Conservation (phyloP, 2,329 filamentous ascomycete species). For the Pestalotiopsis sp. region DNA sequence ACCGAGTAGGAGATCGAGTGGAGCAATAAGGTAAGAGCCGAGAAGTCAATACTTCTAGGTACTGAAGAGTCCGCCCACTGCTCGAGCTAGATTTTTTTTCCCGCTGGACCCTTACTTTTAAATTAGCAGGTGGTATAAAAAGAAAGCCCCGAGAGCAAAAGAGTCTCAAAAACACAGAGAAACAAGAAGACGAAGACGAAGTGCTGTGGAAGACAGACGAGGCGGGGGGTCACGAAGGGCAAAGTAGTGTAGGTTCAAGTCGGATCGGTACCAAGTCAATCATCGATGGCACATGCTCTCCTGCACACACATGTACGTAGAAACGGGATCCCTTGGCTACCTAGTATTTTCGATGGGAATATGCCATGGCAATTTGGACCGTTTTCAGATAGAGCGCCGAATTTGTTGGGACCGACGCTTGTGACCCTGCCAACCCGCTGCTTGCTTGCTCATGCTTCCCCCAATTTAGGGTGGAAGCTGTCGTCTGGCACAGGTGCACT, state of each 20-base stretch:
- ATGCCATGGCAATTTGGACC: not conserved
- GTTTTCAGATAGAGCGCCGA: not conserved
- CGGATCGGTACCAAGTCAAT: too few species aligned
- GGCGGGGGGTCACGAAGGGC: too few species aligned
- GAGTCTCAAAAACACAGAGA: too few species aligned
- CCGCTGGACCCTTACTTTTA: too few species aligned
- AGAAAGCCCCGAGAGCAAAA: too few species aligned
- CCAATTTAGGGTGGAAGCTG: not conserved
- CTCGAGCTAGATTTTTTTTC: too few species aligned
- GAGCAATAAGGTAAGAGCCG: not conserved
- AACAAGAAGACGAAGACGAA: too few species aligned
- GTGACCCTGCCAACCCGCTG: not conserved
- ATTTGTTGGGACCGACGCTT: conserved; percentile 12
- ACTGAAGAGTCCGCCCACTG: not conserved
- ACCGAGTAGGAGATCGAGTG: too few species aligned
- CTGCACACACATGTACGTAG: not conserved
- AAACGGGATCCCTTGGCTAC: not conserved
- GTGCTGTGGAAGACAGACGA: too few species aligned
- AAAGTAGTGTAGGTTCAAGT: too few species aligned
- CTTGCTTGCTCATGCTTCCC: not conserved
- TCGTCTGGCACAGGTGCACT: not conserved
- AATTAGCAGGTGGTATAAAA: too few species aligned
- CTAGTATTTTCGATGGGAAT: not conserved
- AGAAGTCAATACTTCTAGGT: not conserved
- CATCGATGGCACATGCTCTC: not conserved